A percentile compares a stretch with the other conserved stretches of the same genome.
phyloP scores from a whole-genome alignment of 164 flowering plant species.

The Platanus orientalis region DNA sequence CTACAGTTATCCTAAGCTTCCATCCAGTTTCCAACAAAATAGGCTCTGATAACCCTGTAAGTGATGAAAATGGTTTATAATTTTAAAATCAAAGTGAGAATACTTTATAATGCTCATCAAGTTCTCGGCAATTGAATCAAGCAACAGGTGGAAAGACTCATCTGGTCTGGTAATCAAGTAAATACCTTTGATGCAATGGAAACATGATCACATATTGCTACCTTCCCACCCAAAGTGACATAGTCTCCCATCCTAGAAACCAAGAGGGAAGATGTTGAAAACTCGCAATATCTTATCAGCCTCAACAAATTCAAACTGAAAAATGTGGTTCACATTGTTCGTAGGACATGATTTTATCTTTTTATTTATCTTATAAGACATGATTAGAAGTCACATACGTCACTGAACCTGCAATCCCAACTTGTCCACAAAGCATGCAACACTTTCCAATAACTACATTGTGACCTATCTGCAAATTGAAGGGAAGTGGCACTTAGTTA shows the following conservation, averaged over 20 bases:
- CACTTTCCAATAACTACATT: constrained; percentile 73
- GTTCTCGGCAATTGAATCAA: no score
- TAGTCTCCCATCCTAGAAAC: constrained; percentile 67
- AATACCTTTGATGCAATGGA: constrained; percentile 72
- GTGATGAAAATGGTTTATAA: no score
- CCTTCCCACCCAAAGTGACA: constrained; percentile 83
- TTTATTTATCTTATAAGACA: constrained; percentile 1
- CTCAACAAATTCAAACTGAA: not conserved
- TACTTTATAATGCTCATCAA: no score
- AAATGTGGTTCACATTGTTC: not conserved
- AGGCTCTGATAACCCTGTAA: no score
- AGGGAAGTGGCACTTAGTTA: not conserved
- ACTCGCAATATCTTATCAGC: not conserved
- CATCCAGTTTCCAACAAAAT: no score
- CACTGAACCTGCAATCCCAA: constrained; percentile 92
- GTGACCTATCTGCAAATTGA: constrained; percentile 76
- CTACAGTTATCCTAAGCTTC: no score
- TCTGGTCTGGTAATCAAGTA: not conserved
- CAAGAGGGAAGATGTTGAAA: not conserved
- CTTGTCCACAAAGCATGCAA: constrained; percentile 97
- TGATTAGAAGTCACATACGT: constrained; percentile 47
- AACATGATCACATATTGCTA: constrained; percentile 85
- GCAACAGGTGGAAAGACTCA: no score
- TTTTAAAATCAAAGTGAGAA: no score
- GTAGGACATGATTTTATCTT: not conserved